These are phyloP conservation scores for Tricholoma furcatifolium DNA, from an alignment of 768 basidiomycete species.

Conservation along the genomic window DNA sequence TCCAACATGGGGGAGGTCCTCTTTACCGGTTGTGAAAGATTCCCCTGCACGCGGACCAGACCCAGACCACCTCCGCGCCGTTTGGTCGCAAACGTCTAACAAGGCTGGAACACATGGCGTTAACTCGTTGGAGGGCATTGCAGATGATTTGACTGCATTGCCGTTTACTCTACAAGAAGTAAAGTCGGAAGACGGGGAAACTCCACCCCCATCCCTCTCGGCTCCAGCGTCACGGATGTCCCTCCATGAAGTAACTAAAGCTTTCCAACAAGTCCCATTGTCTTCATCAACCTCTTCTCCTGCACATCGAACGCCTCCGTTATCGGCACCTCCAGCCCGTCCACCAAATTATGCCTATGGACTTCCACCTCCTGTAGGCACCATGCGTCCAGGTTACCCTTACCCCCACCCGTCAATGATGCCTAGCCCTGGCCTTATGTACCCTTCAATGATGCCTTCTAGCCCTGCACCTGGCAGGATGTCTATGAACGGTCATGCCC, in stretches of 20 bases:
- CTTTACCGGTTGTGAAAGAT: slow-evolving; percentile 63
- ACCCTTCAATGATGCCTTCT: slow-evolving; percentile 54
- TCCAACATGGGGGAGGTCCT: slow-evolving; percentile 53
- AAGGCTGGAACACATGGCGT: slow-evolving; percentile 64
- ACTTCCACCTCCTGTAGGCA: slow-evolving; percentile 44
- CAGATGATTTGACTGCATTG: slow-evolving; percentile 76
- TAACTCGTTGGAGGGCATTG: slow-evolving; percentile 83
- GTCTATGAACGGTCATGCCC: slow-evolving; percentile 59
- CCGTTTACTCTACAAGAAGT: slow-evolving; percentile 84
- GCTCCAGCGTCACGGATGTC: slow-evolving; percentile 73
- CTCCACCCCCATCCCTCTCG: slow-evolving; percentile 62
- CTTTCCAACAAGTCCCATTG: slow-evolving; percentile 83
- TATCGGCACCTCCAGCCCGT: slow-evolving; percentile 50
- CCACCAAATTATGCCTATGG: slow-evolving; percentile 40
- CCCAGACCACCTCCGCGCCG: slow-evolving; percentile 81
- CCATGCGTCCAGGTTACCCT: slow-evolving; percentile 56
- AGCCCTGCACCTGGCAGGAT: slow-evolving; percentile 66
- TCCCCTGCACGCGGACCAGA: slow-evolving; percentile 68
- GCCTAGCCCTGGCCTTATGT: slow-evolving; percentile 67
- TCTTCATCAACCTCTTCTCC: slow-evolving; percentile 46
- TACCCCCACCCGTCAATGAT: slow-evolving; percentile 67
- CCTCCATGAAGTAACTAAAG: slow-evolving; percentile 77
- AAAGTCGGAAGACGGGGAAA: slow-evolving; percentile 83
- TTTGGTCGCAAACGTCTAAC: slow-evolving; percentile 80
- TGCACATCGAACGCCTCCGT: slow-evolving; percentile 44